These are phyloP conservation scores for Huntiella savannae DNA, from an alignment of 2,329 filamentous ascomycete species.

Conservation along the genomic window DNA sequence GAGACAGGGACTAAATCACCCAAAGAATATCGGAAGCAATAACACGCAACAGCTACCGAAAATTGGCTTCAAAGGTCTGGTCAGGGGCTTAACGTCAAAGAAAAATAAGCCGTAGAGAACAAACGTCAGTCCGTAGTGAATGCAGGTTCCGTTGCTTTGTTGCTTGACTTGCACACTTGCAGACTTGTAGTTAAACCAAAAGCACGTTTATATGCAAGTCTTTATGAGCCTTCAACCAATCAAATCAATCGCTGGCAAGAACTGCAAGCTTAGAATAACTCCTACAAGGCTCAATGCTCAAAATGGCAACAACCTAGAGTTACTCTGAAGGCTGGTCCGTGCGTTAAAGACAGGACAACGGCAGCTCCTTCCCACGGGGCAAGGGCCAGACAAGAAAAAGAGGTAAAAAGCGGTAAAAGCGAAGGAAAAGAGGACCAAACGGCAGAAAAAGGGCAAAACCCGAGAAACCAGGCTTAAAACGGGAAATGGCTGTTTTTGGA, in stretches of 20 bases:
- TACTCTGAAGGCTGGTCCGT: constrained; percentile 9
- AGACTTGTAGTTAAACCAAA: too few relatives aligned
- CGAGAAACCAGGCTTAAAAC: background rate
- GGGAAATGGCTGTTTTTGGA: background rate
- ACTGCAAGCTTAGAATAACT: constrained; percentile 6
- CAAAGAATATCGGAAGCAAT: too few relatives aligned
- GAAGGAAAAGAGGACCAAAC: background rate
- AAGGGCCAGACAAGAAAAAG: constrained; percentile 2
- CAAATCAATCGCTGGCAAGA: constrained; percentile 3
- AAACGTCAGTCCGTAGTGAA: too few relatives aligned
- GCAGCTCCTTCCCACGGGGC: constrained; percentile 9
- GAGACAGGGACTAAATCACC: too few relatives aligned
- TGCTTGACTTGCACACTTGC: too few relatives aligned
- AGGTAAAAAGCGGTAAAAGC: background rate
- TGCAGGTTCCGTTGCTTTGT: too few relatives aligned
- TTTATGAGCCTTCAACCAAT: constrained; percentile 5
- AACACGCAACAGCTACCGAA: too few relatives aligned
- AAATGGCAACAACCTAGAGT: constrained; percentile 9
- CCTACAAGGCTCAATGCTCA: constrained; percentile 11
- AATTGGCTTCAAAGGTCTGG: too few relatives aligned
- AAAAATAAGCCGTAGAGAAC: too few relatives aligned
- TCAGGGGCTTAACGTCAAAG: too few relatives aligned
- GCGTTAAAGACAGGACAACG: constrained; percentile 7
- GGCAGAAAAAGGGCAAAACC: background rate
- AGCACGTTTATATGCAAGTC: too few relatives aligned